Percentiles rank a stretch among this genome's conserved stretches.
These are phyloP conservation scores for Quercus tomentella DNA, from an alignment of 331 rosid species.

Conservation along the genomic window DNA sequence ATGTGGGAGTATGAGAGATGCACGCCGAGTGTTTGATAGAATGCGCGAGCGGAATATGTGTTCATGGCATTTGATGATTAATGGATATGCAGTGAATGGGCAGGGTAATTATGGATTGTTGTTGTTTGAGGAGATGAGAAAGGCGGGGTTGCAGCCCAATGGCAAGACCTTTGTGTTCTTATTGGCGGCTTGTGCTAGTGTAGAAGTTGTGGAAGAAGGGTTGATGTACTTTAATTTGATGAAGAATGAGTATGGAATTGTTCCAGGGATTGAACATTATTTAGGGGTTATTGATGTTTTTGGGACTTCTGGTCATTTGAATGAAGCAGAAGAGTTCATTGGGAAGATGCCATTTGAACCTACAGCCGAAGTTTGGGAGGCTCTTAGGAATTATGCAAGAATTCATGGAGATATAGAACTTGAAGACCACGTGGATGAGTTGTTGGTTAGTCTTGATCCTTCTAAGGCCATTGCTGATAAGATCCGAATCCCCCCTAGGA, in stretches of 20 bases:
- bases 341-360: conserved; percentile 54
- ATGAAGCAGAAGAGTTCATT: conserved; percentile 69
- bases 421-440: conserved; percentile 57
- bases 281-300: conserved; percentile 46
- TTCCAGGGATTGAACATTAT: conserved; percentile 52
- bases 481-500: conserved; percentile 44
- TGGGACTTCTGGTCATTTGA: conserved; percentile 70
- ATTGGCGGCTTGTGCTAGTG: conserved; percentile 61
- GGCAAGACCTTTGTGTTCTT: conserved; percentile 42
- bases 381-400: conserved; percentile 41
- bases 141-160: conserved; percentile 42
- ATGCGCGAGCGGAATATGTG: conserved; percentile 45
- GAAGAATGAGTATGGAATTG: conserved; percentile 45
- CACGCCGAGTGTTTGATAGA: conserved; percentile 69
- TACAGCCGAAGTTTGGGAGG: conserved; percentile 42
- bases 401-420: conserved; percentile 80
- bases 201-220: conserved; percentile 65
- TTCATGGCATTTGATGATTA: conserved; percentile 67
- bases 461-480: conserved; percentile 32
- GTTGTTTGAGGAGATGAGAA: conserved; percentile 57
- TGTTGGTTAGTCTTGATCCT: conserved; percentile 43
- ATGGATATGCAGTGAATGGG: conserved; percentile 48
- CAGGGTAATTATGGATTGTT: conserved; percentile 50
- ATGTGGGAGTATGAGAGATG: conserved; percentile 64
- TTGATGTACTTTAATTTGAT: conserved; percentile 37